These are phyloP conservation scores for Carex scoparia DNA, from an alignment of 176 grass and related monocot species.

Conservation along the genomic window DNA sequence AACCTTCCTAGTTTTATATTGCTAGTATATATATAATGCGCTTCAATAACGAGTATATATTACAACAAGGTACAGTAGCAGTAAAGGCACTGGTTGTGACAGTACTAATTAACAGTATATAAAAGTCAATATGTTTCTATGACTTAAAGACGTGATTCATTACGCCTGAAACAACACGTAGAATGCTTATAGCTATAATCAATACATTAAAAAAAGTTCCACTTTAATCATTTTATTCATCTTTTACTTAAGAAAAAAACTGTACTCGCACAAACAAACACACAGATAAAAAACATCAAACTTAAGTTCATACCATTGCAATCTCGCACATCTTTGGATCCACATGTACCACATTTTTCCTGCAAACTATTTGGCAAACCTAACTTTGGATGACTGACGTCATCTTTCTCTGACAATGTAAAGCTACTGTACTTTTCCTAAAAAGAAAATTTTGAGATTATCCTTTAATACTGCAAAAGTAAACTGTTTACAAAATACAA, in stretches of 20 bases:
- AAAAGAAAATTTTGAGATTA: slow-evolving; percentile 16
- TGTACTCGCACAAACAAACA: not conserved
- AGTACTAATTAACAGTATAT: not conserved
- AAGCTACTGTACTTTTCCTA: slow-evolving; percentile 68
- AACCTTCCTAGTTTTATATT: not conserved
- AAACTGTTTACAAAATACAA: slow-evolving; percentile 7
- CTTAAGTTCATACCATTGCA: slow-evolving; percentile 56
- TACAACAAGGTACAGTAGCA: not conserved
- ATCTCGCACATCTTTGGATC: slow-evolving; percentile 46
- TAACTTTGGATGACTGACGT: slow-evolving; percentile 70
- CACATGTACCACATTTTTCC: slow-evolving; percentile 64
- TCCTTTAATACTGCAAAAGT: slow-evolving; percentile 3
- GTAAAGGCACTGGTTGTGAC: not conserved
- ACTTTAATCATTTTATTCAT: not conserved
- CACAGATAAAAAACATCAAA: not conserved
- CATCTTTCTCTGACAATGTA: slow-evolving; percentile 46
- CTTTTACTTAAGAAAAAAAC: not conserved
- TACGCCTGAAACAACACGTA: not conserved
- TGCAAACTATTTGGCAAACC: slow-evolving; percentile 56
- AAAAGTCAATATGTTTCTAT: not conserved
- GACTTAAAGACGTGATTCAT: not conserved
- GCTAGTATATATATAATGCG: not conserved
- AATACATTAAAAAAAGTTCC: not conserved
- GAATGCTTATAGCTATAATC: not conserved
- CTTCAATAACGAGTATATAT: not conserved